phyloP scores from a whole-genome alignment of 176 grass and related monocot genomes.

The Pontederia crassipes region DNA sequence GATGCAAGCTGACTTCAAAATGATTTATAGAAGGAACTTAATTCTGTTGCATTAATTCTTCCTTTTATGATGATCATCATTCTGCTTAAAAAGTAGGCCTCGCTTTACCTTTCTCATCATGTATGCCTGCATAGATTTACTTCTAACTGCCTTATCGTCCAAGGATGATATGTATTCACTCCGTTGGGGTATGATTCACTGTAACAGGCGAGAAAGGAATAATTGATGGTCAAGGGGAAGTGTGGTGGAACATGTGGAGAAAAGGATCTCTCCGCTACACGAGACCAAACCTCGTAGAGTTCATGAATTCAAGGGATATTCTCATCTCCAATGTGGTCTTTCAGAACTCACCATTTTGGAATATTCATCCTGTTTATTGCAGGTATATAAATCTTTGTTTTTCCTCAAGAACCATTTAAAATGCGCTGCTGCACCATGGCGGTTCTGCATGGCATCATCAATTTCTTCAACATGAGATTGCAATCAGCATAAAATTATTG shows the following conservation, averaged over 20 bases:
- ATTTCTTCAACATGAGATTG: too few relatives aligned
- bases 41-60: too few relatives aligned
- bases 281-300: slow-evolving; percentile 56
- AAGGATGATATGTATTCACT: background rate
- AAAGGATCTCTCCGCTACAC: slow-evolving; percentile 46
- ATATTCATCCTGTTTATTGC: slow-evolving; percentile 77
- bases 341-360: slow-evolving; percentile 75
- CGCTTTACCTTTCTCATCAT: too few relatives aligned
- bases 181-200: background rate
- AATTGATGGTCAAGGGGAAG: slow-evolving; percentile 75
- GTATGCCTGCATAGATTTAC: too few relatives aligned
- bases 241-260: slow-evolving; percentile 90
- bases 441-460: too few relatives aligned
- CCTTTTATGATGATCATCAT: too few relatives aligned
- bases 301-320: slow-evolving; percentile 67
- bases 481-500: too few relatives aligned
- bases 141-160: background rate
- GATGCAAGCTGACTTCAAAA: too few relatives aligned
- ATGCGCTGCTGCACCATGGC: too few relatives aligned
- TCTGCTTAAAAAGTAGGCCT: too few relatives aligned
- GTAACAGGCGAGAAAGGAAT: slow-evolving; percentile 43
- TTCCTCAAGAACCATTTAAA: background rate
- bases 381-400: slow-evolving; percentile 8
- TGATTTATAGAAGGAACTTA: too few relatives aligned
- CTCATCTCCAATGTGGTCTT: slow-evolving; percentile 65